A percentile compares a stretch with the other conserved stretches of the same genome.
These are phyloP conservation scores for Helicocarpus griseus DNA, from an alignment of 2,329 filamentous ascomycete genomes.

Conservation along the genomic window DNA sequence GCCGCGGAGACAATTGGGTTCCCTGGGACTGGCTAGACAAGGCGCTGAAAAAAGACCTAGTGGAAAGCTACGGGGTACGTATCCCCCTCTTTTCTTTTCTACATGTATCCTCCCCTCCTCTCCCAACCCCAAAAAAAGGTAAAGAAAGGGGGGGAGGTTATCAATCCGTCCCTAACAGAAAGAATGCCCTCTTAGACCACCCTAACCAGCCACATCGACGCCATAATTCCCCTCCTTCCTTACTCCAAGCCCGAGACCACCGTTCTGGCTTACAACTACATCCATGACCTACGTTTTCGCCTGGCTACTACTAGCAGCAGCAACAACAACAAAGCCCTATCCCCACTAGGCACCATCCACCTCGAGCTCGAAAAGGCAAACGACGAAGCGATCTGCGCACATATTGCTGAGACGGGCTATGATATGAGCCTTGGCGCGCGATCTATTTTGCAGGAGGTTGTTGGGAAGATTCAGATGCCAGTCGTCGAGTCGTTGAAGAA, in stretches of 20 bases:
- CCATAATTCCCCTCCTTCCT: slow-evolving; percentile 35
- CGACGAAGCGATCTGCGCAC: neutral
- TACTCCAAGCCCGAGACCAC: slow-evolving; percentile 32
- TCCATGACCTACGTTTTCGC: slow-evolving; percentile 21
- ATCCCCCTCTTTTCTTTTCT: no score
- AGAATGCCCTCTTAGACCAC: slow-evolving; percentile 20
- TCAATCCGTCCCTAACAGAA: neutral
- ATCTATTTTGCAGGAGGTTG: slow-evolving; percentile 7
- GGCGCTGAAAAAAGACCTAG: slow-evolving; percentile 6
- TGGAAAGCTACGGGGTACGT: slow-evolving; percentile 6
- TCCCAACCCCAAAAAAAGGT: no score
- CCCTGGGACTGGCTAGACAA: neutral
- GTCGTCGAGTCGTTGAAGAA: slow-evolving; percentile 4
- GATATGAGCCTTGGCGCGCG: slow-evolving; percentile 6
- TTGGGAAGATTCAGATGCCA: slow-evolving; percentile 6
- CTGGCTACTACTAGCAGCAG: neutral
- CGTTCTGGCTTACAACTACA: slow-evolving; percentile 34
- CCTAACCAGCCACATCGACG: slow-evolving; percentile 34
- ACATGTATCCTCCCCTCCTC: neutral
- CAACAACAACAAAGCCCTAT: neutral
- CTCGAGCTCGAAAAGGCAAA: slow-evolving; percentile 4
- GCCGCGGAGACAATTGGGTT: neutral
- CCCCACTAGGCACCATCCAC: neutral
- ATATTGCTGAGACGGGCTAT: slow-evolving; percentile 2
- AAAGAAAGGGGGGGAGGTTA: no score